Evolutionary conservation across 108 stramenopile genomes (phyloP).

Genomic region (Nitzschia palea): DNA sequence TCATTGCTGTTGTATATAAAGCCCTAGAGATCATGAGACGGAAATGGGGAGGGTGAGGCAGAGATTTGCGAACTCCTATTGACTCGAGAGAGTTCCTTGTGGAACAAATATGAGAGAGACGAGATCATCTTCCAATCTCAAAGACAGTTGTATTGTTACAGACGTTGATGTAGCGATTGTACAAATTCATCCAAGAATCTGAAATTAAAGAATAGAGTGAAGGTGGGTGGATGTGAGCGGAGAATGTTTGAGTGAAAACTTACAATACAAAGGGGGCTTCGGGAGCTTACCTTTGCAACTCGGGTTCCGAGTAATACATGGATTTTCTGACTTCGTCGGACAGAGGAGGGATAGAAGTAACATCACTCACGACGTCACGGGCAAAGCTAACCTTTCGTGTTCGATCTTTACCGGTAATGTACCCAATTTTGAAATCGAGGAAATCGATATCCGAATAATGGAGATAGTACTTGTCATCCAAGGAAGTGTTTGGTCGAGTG

Average conservation of each 20-base stretch:
- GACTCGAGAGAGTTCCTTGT: too few species aligned
- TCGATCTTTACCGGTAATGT: conserved; percentile 6
- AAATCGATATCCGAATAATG: conserved; percentile 28
- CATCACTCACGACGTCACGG: conserved; percentile 14
- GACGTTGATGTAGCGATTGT: not conserved
- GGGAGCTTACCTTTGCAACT: conserved; percentile 19
- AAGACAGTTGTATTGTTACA: too few species aligned
- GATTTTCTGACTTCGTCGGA: not conserved
- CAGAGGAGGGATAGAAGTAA: conserved; percentile 7
- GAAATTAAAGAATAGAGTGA: not conserved
- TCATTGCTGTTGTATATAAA: too few species aligned
- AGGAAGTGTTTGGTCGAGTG: conserved; percentile 5
- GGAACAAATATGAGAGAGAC: too few species aligned
- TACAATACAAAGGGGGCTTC: not conserved
- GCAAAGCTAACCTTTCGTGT: conserved; percentile 23
- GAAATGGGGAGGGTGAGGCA: too few species aligned
- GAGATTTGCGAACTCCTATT: too few species aligned
- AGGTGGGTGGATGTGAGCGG: not conserved
- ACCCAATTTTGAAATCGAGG: conserved; percentile 31
- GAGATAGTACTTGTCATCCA: conserved; percentile 29
- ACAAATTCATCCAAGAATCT: conserved; percentile 30
- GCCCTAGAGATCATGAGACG: too few species aligned
- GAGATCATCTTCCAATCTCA: too few species aligned
- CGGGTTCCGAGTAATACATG: conserved; percentile 23
- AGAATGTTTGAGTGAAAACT: not conserved